Percentiles rank a stretch among this genome's conserved stretches.
Conservation (phyloP, 176 grass and related monocot genomes). For the Rhipidocladum racemiflorum region DNA sequence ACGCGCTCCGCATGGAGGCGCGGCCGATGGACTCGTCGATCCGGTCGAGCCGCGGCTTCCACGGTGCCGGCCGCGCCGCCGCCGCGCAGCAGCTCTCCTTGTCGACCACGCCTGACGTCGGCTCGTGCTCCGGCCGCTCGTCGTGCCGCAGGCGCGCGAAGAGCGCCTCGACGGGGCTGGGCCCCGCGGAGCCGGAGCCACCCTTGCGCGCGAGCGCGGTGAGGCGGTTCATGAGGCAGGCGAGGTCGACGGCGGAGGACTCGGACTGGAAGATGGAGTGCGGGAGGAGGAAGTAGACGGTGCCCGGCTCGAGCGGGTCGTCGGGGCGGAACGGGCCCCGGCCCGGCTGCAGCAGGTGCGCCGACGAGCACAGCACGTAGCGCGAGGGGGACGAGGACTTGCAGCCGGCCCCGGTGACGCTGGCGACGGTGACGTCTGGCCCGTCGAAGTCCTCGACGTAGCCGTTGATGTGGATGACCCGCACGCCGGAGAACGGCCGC, state of each 20-base stretch:
- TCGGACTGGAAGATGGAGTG: constrained; percentile 71
- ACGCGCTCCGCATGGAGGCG: constrained; percentile 40
- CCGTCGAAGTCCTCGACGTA: constrained; percentile 85
- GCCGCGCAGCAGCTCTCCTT: neutral
- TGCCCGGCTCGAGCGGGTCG: constrained; percentile 69
- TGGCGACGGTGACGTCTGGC: constrained; percentile 49
- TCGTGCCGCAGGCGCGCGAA: neutral
- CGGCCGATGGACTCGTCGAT: constrained; percentile 74
- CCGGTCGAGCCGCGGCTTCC: constrained; percentile 61
- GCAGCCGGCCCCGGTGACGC: constrained; percentile 7
- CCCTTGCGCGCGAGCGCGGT: constrained; percentile 56
- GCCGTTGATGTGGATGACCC: constrained; percentile 95
- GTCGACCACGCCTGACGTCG: neutral
- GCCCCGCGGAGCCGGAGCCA: neutral
- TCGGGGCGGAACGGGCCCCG: constrained; percentile 54
- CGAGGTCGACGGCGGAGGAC: constrained; percentile 79
- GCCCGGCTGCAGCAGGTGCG: constrained; percentile 60
- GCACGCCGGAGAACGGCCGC: constrained; percentile 51
- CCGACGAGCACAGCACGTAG: constrained; percentile 73
- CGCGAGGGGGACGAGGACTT: neutral
- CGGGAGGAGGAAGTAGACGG: constrained; percentile 87
- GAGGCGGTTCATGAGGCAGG: constrained; percentile 80
- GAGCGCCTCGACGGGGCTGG: constrained; percentile 49
- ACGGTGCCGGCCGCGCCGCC: neutral
- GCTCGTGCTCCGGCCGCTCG: neutral